Evolutionary conservation across 2,329 filamentous ascomycete species (phyloP), one percentile per base, ranked within the genome.

Genomic region (Penicillium sp.): DNA sequence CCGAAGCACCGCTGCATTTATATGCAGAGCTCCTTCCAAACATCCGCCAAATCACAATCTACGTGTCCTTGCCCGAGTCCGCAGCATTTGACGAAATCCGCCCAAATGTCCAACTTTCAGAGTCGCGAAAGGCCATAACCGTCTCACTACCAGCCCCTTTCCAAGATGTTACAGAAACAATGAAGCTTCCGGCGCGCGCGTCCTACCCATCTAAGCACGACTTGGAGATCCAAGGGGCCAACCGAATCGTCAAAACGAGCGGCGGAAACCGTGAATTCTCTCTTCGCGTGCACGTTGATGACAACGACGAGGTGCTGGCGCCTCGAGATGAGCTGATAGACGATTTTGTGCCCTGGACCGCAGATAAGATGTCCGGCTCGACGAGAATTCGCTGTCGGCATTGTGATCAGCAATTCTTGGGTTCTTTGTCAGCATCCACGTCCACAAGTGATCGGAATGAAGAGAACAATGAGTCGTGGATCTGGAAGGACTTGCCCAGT

Each of bases 401-500:
- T 13, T 80, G 78, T 56, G 61, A 16, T 10, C 45, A 29, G 10
- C 8, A 4, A 9, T 42, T 53, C 14, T 27, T 53, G 14, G 29
- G 27, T 13, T 10, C n/a, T 18, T 48, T 42, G 21, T 41, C 22
- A 11, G 48, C 29, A 38, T 11, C 38, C 5, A 5, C 36, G 10
- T 32, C 34, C n/a, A n/a, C 13, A 6, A 18, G n/a, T 22, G 31
- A 27, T 22, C 18, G 13, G 8, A 22, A n/a, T 6, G 18, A 29
- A 7, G 40, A 51, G 3, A 8, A 18, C 4, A 24, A 7, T 7
- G 62, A 48, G 3, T 76, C 84, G 7, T 75, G 72, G 38, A 72
- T 75, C 36, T 99, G 94, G 93, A 96, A 93, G 74, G 92, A 99
- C 67, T 77, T 99, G 16, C 94, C 94, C 0, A 96, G 92, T 67